These are phyloP conservation scores for Barbarea vulgaris DNA, from an alignment of 345 rosid genomes.

Conservation along the genomic window DNA sequence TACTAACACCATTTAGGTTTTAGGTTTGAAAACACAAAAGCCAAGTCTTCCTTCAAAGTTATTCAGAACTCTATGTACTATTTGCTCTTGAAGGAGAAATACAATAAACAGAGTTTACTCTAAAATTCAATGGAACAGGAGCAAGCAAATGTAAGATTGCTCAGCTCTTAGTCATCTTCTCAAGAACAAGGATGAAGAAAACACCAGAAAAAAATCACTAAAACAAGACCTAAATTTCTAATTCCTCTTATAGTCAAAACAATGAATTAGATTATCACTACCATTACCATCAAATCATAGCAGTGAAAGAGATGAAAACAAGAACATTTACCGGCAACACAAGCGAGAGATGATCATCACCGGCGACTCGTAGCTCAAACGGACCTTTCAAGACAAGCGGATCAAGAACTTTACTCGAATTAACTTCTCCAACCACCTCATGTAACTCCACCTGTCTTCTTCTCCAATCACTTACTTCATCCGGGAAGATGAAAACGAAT, in stretches of 20 bases:
- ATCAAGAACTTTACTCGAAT: constrained; percentile 47
- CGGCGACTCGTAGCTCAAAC: constrained; percentile 56
- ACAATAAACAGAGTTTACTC: background rate
- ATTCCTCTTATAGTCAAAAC: background rate
- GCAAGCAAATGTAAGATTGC: background rate
- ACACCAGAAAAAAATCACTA: background rate
- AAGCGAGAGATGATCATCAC: constrained; percentile 49
- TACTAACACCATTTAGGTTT: background rate
- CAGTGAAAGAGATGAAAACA: background rate
- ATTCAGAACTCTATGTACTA: background rate
- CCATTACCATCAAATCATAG: background rate
- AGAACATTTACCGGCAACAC: constrained; percentile 49
- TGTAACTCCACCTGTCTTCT: constrained; percentile 46
- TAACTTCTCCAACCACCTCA: constrained; percentile 42
- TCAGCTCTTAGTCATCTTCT: background rate
- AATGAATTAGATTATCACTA: background rate
- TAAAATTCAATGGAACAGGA: constrained; percentile 8
- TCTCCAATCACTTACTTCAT: constrained; percentile 57
- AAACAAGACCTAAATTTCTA: background rate
- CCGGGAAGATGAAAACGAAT: constrained; percentile 55
- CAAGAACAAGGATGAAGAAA: background rate
- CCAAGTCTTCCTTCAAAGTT: background rate
- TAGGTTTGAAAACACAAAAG: background rate
- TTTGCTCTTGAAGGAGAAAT: background rate
- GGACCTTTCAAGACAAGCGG: constrained; percentile 66